Conservation (phyloP, 257 asterid genomes). For the Echites panduratus region DNA sequence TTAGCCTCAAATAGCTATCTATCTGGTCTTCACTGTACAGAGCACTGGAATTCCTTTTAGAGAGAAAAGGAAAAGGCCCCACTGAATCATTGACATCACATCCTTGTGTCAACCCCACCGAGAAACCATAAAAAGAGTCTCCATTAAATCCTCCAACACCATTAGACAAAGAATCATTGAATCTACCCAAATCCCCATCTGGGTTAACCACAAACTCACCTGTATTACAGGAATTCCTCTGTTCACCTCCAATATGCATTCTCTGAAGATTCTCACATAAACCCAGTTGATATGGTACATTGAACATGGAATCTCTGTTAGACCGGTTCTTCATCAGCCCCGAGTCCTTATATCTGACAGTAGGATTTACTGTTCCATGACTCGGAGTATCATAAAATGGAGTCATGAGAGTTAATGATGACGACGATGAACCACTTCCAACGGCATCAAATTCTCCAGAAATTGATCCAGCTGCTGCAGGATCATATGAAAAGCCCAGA, state of each 20-base stretch:
- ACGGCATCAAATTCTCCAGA: slow-evolving; percentile 16
- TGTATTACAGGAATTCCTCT: slow-evolving; percentile 7
- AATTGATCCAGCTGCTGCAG: slow-evolving; percentile 17
- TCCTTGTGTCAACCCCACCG: slow-evolving; percentile 5
- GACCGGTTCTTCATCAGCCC: slow-evolving; percentile 7
- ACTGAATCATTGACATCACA: slow-evolving; percentile 10
- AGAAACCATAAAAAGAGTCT: slow-evolving; percentile 1
- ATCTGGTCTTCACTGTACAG: background rate
- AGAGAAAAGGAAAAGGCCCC: slow-evolving; percentile 14
- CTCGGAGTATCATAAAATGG: slow-evolving; percentile 14
- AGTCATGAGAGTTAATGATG: slow-evolving; percentile 3
- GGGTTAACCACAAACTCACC: slow-evolving; percentile 12
- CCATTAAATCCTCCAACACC: slow-evolving; percentile 14
- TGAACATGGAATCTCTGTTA: slow-evolving; percentile 9
- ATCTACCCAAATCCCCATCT: slow-evolving; percentile 15
- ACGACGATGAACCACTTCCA: slow-evolving; percentile 16
- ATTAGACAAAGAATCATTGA: slow-evolving; percentile 14
- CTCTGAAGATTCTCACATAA: slow-evolving; percentile 22
- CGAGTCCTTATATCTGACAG: slow-evolving; percentile 11
- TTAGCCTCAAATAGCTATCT: slow-evolving; percentile 3
- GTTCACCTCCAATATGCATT: slow-evolving; percentile 24
- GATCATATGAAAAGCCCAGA: slow-evolving; percentile 9
- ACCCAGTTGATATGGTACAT: slow-evolving; percentile 20
- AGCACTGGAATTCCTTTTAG: background rate
- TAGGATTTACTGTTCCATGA: slow-evolving; percentile 6